Base-by-base conservation (phyloP, 2,329 filamentous ascomycete genomes). In the Aspergillus ochraceoroseus region DNA sequence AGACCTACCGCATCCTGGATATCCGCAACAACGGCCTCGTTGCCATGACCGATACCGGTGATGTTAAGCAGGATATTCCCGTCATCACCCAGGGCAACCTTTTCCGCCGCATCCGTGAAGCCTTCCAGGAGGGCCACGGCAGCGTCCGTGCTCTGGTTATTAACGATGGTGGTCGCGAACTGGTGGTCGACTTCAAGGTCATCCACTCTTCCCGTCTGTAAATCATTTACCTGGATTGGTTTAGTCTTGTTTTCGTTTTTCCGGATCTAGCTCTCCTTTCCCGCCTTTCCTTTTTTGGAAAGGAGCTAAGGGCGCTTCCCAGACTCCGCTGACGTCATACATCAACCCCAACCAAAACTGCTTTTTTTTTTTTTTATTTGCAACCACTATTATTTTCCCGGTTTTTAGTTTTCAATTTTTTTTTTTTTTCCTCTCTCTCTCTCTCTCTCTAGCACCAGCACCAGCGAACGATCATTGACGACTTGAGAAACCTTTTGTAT, bases 1-100 rank as follows among this genome's bases (percentile, higher is more conserved):
- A 96, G 87, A 92, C 96, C 80, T 98, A 98, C 84, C 89, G 92
- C 64, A 90, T 98, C 66, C 84, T 98, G 49, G 92, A 98, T 76
- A 84, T 98, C 70, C 83, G 88, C 70, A 86, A 94, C 55, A 89
- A 82, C 60, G 76, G 77, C 62, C 71, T 73, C 63, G 87, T 94
- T 55, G 89, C 89, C 76, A 96, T 98, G 89, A 98, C 92, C 66
- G 92, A 98, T 84, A 87, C 83, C 53, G 89, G 92, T 60, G 90
- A 98, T 67, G 88, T 98, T 77, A 96, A 96, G 85, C 89, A 95
- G 74, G 81, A 79, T 59, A 78, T 98, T 45, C 80, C 86, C 44
- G 87, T 98, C 69, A 83, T 95, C 68, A 87, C 95, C 75, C 92
- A 98, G 80, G 92, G 86, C 69, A 81, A 81, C 71, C 82, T 98